Evolutionary conservation across 2,329 filamentous ascomycete species (phyloP).

Genomic region (Fusarium denticulatum): DNA sequence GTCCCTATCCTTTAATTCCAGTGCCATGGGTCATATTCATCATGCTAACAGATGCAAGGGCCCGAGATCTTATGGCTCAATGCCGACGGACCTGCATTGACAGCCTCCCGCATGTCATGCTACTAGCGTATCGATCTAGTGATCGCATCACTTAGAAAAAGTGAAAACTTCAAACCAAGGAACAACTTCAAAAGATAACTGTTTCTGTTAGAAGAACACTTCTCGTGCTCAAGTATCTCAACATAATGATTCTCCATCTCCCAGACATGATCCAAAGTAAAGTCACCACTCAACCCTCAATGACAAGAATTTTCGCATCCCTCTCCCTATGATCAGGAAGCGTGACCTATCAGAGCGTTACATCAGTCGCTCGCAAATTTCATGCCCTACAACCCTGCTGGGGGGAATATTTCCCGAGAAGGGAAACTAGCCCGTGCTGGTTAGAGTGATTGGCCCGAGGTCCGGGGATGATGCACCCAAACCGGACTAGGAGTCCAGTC

Average conservation of each 20-base stretch:
- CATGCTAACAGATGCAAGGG: not conserved
- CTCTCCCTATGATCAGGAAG: not conserved
- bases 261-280: not conserved
- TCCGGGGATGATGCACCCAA: not conserved
- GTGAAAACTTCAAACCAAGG: not conserved
- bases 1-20: not conserved
- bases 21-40: not conserved
- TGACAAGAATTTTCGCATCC: not conserved
- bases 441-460: not conserved
- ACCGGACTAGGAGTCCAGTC: not conserved
- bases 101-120: not conserved
- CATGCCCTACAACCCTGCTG: not conserved
- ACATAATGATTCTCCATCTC: not conserved
- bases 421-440: not conserved
- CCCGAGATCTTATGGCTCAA: not conserved
- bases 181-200: accelerated
- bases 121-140: not conserved
- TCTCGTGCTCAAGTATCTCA: not conserved
- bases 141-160: not conserved
- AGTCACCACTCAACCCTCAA: not conserved
- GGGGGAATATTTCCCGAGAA: not conserved
- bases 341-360: slow-evolving; percentile 16
- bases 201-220: accelerated
- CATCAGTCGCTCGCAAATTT: not conserved
- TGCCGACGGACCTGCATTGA: not conserved